Evolutionary conservation across 2,329 filamentous ascomycete genomes (phyloP), one percentile per base, ranked within the genome.

Genomic region (Epichloe hybrida): DNA sequence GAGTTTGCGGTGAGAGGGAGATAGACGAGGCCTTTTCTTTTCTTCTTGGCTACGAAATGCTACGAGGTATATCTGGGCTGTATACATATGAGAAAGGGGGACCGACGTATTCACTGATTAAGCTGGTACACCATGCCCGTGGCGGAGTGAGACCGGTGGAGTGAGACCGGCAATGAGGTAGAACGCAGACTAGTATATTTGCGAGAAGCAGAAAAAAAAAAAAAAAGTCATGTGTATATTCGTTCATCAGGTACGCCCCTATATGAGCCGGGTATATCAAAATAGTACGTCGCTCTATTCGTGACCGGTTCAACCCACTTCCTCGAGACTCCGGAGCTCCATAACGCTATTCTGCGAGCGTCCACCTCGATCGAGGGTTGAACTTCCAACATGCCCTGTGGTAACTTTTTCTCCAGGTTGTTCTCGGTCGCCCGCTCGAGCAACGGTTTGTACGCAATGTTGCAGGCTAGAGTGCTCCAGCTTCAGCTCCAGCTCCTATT

Each of bases 161-260:
- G 27, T 31, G 31, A 31, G 31, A 31, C 31, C 27, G 20, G 13
- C 20, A 44, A 31, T 12, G 23, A 15, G 21, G 12, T 8, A 43
- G 9, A 6, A 21, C 23, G 41, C 41, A 31, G 12, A 3, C 3
- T 4, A 15, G 12, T 31, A 43, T 43, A 12, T 43, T n/a, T 34
- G 6, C 13, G 21, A 36, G 20, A 38, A 23, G 15, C 36, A 48
- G 36, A 27, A 37, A 17, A 37, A 50, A 47, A 44, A 44, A 43
- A 44, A 44, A 43, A 47, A 35, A 37, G 13, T 17, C 21, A 48
- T 39, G 41, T 50, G 27, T 50, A 11, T 48, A 48, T 50, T 50
- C 15, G 31, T 43, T 39, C 17, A 39, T 42, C 2, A 17, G 40
- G 39, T 17, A 11, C 4, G 27, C 12, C 21, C n/a, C 35, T 27